A percentile compares a stretch with the other conserved stretches of the same genome.
Conservation (phyloP, 225 moss, liverwort and hornwort species). For the Polytrichum formosum region DNA sequence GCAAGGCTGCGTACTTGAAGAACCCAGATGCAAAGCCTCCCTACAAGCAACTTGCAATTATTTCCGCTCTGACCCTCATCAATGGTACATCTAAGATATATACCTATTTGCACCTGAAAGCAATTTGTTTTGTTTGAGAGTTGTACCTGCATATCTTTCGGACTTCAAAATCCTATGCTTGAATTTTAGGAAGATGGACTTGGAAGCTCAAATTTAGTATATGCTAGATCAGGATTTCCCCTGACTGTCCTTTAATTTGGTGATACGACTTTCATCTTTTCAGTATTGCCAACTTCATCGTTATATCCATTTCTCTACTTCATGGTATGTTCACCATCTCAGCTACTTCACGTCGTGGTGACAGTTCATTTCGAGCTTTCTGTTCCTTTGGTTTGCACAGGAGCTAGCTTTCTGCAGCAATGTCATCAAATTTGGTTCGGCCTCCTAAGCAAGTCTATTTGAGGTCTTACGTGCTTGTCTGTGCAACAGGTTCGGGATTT, state of each 20-base stretch:
- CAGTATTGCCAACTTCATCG: conserved; percentile 86
- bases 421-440: too few species aligned
- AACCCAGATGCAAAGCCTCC: conserved; percentile 32
- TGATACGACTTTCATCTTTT: conserved; percentile 12
- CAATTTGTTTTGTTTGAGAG: not conserved
- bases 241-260: too few species aligned
- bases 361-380: too few species aligned
- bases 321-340: conserved; percentile 54
- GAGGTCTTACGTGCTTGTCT: not conserved
- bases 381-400: too few species aligned
- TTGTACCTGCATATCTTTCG: too few species aligned
- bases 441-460: too few species aligned
- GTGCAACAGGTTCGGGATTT: conserved; percentile 67
- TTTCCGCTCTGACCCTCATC: conserved; percentile 28
- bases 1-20: conserved; percentile 32
- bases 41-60: conserved; percentile 23
- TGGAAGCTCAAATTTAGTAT: too few species aligned
- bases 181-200: too few species aligned
- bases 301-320: conserved; percentile 87
- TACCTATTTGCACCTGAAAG: not conserved
- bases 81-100: conserved; percentile 21
- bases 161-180: too few species aligned
- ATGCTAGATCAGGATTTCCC: too few species aligned
- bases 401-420: too few species aligned
- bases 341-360: too few species aligned